phyloP scores from a whole-genome alignment of 2,329 filamentous ascomycete species.

The Ophiocordyceps camponoti-floridani region DNA sequence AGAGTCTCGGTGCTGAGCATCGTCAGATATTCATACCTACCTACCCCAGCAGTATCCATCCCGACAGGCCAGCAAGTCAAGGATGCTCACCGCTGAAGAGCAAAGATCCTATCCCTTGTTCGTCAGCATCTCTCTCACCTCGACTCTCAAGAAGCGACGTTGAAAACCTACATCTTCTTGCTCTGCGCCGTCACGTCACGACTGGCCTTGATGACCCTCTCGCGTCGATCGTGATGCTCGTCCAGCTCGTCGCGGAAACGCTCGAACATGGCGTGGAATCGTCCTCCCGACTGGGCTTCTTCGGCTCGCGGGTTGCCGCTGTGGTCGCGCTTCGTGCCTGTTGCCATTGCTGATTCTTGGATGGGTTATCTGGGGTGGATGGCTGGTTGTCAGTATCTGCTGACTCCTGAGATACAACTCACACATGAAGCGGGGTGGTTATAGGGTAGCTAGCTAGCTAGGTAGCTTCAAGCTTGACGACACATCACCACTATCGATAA shows the following conservation, averaged over 20 bases:
- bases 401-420: neutral
- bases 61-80: too few species aligned
- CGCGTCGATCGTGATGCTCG: conserved; percentile 81
- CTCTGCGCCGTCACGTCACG: conserved; percentile 84
- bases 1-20: conserved; percentile 44
- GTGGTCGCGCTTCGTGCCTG: conserved; percentile 33
- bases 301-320: conserved; percentile 27
- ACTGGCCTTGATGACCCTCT: conserved; percentile 78
- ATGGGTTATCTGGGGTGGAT: neutral
- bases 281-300: conserved; percentile 16
- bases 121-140: neutral
- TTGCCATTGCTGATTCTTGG: neutral
- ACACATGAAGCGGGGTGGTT: neutral
- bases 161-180: conserved; percentile 78
- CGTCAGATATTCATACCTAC: too few species aligned
- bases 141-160: too few species aligned
- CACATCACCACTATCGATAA: neutral
- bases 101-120: conserved; percentile 16
- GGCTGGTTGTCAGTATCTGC: neutral
- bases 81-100: conserved; percentile 17
- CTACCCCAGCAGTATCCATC: too few species aligned
- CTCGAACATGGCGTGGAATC: conserved; percentile 64
- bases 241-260: conserved; percentile 75
- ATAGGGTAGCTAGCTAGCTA: neutral
- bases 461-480: too few species aligned